Base-by-base conservation (phyloP, 75 land plant species). In the Adiantum capillusveneris region DNA sequence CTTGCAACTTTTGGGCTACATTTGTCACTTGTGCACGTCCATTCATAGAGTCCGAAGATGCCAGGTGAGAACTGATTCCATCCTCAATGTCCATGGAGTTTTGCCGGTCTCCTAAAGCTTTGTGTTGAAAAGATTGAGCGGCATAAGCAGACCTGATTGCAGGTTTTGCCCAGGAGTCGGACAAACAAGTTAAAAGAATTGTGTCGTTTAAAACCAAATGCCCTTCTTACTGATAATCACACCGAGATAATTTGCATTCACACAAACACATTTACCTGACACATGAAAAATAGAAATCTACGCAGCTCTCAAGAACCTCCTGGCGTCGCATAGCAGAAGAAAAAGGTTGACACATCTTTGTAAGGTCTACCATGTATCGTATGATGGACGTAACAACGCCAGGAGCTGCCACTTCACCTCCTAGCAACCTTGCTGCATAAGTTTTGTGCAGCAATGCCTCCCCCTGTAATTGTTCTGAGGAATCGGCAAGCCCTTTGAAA, bases 361-460 rank as follows among this genome's bases (percentile, higher is more conserved):
- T 86, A 52, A 90, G 72, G 70, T 95, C 93, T 44, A 90, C 99
- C 99, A 95, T 90, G 67, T 87, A 95, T 31, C 97, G 68, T 64
- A 95, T 57, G 11, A 95, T 74, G 18, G 92, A 80, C 30, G 97
- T 95, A 30, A 86, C 86, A 67, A 89, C 79, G 28, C 82, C 81
- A 63, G 99, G 99, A 19, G 99, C 99, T 42, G 97, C 84, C 53
- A 88, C 99, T 59, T 90, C 99, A 25, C 99, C 97, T 69, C 92
- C 84, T 92, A 95, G 93, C 44, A 95, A 63, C 25, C 96, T 84
- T 25, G 99, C 97, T 25, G 99, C 99, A 79, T 90, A 90, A 21
- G 99, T 90, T 71, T 95, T 95, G 54, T 95, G 99, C 82, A 90
- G 66, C 48, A 95, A 55, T 57, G 99, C 99, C 74, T 82, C 99